Conservation (phyloP, 2,329 filamentous ascomycete genomes). For the Diaporthe vexans region DNA sequence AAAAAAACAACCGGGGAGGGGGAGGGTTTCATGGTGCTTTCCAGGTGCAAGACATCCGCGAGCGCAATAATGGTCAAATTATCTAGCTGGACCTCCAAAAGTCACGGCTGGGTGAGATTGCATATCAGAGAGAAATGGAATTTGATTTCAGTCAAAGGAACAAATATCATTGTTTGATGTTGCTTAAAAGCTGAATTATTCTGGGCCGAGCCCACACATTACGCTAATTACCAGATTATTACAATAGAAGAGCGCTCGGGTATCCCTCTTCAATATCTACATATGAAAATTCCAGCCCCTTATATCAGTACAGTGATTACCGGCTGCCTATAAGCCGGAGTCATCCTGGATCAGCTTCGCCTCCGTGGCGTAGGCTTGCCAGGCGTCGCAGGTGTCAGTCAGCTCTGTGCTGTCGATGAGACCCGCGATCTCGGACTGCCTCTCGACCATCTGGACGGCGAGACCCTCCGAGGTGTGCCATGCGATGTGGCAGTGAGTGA, state of each 20-base stretch:
- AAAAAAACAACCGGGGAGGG: too few species aligned
- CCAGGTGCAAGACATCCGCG: too few species aligned
- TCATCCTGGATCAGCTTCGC: slow-evolving; percentile 28
- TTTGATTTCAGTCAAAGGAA: too few species aligned
- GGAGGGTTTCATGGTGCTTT: too few species aligned
- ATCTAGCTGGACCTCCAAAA: too few species aligned
- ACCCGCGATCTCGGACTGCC: slow-evolving; percentile 42
- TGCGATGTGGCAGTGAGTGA: slow-evolving; percentile 48
- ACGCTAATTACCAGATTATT: slow-evolving; percentile 20
- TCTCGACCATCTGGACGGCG: slow-evolving; percentile 54
- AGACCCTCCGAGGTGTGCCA: slow-evolving; percentile 55
- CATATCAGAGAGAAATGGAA: too few species aligned
- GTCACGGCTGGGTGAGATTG: too few species aligned
- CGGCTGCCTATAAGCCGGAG: slow-evolving; percentile 26
- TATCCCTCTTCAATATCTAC: slow-evolving; percentile 32
- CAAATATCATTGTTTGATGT: too few species aligned
- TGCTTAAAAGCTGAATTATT: neutral
- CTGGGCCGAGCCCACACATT: neutral
- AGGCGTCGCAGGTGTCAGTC: slow-evolving; percentile 34
- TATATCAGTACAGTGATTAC: neutral
- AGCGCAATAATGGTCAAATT: too few species aligned
- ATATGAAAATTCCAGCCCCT: neutral
- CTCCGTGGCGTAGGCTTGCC: slow-evolving; percentile 22
- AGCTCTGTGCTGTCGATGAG: slow-evolving; percentile 37
- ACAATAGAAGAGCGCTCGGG: slow-evolving; percentile 9